Conservation (phyloP, 768 basidiomycete species). For the Cystobasidium tubakii region DNA sequence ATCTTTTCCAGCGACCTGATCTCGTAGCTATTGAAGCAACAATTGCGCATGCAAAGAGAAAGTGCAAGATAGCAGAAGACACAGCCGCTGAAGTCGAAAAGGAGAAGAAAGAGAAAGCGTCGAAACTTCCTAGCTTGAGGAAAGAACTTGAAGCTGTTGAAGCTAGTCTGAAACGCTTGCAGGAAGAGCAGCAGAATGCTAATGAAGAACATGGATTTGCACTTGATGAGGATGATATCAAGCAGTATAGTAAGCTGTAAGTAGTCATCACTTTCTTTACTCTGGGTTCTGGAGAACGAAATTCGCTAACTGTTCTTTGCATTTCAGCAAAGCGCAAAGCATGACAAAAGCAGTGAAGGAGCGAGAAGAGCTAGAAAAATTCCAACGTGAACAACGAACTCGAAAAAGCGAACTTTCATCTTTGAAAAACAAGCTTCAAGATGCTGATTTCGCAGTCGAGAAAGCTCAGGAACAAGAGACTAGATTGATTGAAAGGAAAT, state of each 20-base stretch:
- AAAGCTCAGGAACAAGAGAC: constrained; percentile 50
- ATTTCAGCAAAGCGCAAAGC: constrained; percentile 66
- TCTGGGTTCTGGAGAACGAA: neutral
- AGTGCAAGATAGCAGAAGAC: constrained; percentile 63
- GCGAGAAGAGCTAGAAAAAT: constrained; percentile 73
- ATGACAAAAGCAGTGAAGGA: constrained; percentile 76
- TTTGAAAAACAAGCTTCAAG: constrained; percentile 64
- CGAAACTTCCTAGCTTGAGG: constrained; percentile 53
- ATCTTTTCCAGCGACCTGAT: constrained; percentile 83
- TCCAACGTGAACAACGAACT: constrained; percentile 76
- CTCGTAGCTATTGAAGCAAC: constrained; percentile 77
- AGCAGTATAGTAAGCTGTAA: constrained; percentile 77
- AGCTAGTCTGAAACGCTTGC: constrained; percentile 58
- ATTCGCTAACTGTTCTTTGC: neutral
- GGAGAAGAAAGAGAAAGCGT: constrained; percentile 52
- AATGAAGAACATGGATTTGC: constrained; percentile 66
- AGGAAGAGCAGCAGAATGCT: constrained; percentile 68
- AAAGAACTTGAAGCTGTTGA: constrained; percentile 64
- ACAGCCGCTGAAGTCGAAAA: constrained; percentile 58
- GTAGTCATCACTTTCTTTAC: constrained; percentile 46
- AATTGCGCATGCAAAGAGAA: constrained; percentile 75
- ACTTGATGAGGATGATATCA: constrained; percentile 72
- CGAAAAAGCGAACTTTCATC: constrained; percentile 60
- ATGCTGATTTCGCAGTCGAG: constrained; percentile 58
- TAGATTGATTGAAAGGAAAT: constrained; percentile 52